Evolutionary conservation across 805 yeast genomes (phyloP), one percentile per base, ranked within the genome.

Genomic region (Lachancea kluyveri): DNA sequence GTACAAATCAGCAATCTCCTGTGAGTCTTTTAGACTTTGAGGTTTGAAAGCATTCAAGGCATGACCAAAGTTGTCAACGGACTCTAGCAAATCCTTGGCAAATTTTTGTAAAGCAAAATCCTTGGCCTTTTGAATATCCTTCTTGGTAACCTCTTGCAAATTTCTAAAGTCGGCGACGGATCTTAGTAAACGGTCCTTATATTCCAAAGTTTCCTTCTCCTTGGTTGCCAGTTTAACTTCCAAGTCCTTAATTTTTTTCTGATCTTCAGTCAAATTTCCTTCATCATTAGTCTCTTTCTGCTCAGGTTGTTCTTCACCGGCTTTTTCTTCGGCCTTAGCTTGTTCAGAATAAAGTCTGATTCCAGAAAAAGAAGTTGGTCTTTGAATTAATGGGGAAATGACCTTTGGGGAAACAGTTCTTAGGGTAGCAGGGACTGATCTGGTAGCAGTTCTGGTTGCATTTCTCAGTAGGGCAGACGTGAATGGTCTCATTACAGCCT

Each of bases 71-170:
- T 87, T 87, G 55, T 87, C 96, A 25, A 87, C 73, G 5, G 95
- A 80, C 53, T 87, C 96, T 47, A 87, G 68, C 54, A 87, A 70
- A 46, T 87, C 96, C 60, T 77, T 81, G 43, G 95, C 92, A 56
- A 87, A 87, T 60, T 85, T 87, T 60, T 87, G 94, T 43, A 88
- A 68, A 0, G 96, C 96, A 63, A 79, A 87, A 53, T 85, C 95
- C 54, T 70, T 79, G 33, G 95, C 86, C 64, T 83, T 83, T 62
- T 82, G 80, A 35, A 83, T 67, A 57, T 88, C 96, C 47, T 83
- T 72, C 63, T 83, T 81, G 39, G 96, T 85, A 31, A 88, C 78
- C 54, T 83, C 90, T 67, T 87, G 96, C 49, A 87, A 68, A 62
- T 84, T 86, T 50, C 95, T 77, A 78, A 86, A 88, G 59, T 87